These are phyloP conservation scores for Botrytis cinerea DNA, from an alignment of 2,329 filamentous ascomycete species.

Conservation along the genomic window DNA sequence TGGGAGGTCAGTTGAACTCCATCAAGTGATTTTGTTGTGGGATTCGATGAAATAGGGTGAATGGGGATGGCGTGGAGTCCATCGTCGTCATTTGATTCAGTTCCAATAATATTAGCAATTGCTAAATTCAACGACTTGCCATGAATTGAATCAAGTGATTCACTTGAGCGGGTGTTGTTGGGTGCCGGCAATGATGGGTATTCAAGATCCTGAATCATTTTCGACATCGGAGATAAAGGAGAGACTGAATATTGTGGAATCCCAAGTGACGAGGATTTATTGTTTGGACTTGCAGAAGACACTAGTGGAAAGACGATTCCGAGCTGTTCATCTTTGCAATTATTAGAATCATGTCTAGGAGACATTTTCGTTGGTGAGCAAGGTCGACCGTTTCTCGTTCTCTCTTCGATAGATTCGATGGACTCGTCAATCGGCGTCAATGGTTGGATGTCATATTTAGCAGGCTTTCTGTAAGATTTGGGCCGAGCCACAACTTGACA, in stretches of 20 bases:
- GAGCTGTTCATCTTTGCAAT: not conserved
- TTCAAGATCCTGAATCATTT: slow-evolving; percentile 4
- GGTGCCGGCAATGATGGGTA: not conserved
- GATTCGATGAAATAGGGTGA: not conserved
- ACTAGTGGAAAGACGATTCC: not conserved
- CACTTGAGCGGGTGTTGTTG: not conserved
- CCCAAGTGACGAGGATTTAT: not conserved
- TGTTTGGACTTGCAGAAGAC: not conserved
- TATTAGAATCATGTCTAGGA: no score
- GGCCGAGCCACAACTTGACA: not conserved
- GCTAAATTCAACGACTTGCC: not conserved
- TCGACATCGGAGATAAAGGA: not conserved
- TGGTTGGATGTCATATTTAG: slow-evolving; percentile 11
- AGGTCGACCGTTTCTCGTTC: not conserved
- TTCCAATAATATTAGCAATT: not conserved
- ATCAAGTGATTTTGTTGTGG: not conserved
- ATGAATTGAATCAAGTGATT: not conserved
- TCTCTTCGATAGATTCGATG: not conserved
- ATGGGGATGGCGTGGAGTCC: not conserved
- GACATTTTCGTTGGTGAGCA: not conserved
- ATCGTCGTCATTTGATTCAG: not conserved
- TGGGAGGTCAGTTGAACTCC: not conserved
- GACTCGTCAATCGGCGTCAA: slow-evolving; percentile 6
- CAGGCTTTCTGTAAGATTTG: slow-evolving; percentile 13
- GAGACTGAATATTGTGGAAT: no score